Evolutionary conservation across 192 early-diverging fungal genomes (phyloP).

Genomic region (Podila horticola): DNA sequence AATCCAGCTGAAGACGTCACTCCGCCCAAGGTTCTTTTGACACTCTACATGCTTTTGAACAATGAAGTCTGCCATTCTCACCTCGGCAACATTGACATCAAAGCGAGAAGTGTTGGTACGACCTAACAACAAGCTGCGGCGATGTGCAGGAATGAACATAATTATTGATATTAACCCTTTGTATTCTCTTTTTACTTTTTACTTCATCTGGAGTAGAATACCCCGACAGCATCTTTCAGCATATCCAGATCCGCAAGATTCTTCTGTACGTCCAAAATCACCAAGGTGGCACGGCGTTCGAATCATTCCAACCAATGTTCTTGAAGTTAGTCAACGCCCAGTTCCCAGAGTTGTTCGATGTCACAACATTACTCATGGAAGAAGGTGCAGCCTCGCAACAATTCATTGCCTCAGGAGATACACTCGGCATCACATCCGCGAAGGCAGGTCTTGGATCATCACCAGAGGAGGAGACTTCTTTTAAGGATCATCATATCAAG

Average conservation of each 20-base stretch:
- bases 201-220: slow-evolving; percentile 22
- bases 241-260: slow-evolving; percentile 44
- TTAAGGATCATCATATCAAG: slow-evolving; percentile 15
- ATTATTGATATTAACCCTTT: neutral
- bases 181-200: neutral
- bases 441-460: neutral
- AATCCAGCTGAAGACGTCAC: slow-evolving; percentile 32
- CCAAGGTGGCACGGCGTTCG: slow-evolving; percentile 34
- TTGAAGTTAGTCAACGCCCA: slow-evolving; percentile 45
- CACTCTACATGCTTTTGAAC: slow-evolving; percentile 45
- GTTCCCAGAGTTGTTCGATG: slow-evolving; percentile 50
- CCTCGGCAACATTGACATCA: slow-evolving; percentile 12
- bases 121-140: neutral
- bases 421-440: neutral
- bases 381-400: slow-evolving; percentile 12
- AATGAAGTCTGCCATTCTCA: slow-evolving; percentile 28
- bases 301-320: slow-evolving; percentile 44
- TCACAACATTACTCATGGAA: slow-evolving; percentile 41
- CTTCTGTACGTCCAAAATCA: slow-evolving; percentile 40
- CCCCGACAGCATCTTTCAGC: slow-evolving; percentile 14
- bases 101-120: slow-evolving; percentile 21
- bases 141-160: neutral
- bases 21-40: slow-evolving; percentile 35
- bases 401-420: neutral
- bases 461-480: neutral